Conservation (phyloP, 176 grass and related monocot species). For the Phragmites australis region DNA sequence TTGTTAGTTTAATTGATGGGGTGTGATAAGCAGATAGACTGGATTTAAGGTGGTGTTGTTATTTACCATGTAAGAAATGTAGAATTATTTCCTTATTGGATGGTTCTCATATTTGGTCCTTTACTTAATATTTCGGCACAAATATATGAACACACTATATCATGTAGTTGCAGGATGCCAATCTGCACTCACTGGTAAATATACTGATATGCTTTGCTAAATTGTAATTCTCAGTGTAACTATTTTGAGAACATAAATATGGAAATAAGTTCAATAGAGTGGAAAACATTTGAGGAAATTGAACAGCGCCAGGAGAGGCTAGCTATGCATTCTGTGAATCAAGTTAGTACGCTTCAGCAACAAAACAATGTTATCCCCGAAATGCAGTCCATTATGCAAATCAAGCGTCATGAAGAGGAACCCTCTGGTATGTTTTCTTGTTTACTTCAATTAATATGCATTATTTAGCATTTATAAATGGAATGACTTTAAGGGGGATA, state of each 20-base stretch:
- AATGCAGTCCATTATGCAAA: neutral
- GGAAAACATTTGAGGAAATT: neutral
- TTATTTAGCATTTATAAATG: too few species aligned
- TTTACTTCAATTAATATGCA: neutral
- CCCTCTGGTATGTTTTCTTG: neutral
- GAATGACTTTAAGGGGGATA: too few species aligned
- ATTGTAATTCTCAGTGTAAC: neutral
- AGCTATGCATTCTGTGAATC: neutral
- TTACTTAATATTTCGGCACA: neutral
- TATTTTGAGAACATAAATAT: neutral
- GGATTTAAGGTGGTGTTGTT: too few species aligned
- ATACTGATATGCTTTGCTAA: neutral
- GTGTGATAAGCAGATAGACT: too few species aligned
- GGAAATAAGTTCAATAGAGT: neutral
- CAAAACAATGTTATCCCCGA: neutral
- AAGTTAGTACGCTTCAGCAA: neutral
- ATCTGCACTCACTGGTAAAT: neutral
- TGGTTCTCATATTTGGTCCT: neutral
- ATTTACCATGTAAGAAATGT: neutral
- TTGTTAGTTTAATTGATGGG: too few species aligned
- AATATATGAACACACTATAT: neutral
- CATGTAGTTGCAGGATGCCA: neutral
- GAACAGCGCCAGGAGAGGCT: neutral
- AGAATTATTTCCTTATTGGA: neutral
- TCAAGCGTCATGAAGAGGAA: neutral